Percentiles rank a stretch among this genome's conserved stretches.
Conservation (phyloP, 495 filamentous ascomycete species). For the Aspergillus funiculosus region DNA sequence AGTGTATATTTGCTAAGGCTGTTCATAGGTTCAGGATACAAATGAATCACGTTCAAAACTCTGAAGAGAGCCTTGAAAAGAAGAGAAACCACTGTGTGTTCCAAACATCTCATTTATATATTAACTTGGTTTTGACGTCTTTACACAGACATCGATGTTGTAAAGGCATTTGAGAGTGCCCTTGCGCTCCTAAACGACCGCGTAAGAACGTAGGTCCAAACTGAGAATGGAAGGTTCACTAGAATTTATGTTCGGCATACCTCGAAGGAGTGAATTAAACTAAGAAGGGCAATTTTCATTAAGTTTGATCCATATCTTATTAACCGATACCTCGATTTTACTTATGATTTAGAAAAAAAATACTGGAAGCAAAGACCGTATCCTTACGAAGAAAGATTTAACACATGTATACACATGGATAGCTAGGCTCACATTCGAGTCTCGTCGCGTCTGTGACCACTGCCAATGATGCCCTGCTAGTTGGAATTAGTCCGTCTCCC, state of each 20-base stretch:
- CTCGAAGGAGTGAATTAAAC: neutral
- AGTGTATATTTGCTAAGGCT: neutral
- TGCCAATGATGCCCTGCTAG: constrained; percentile 79
- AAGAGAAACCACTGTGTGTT: constrained; percentile 70
- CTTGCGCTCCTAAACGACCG: constrained; percentile 56
- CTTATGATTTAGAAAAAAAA: neutral
- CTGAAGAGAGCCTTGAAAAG: constrained; percentile 59
- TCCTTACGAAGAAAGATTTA: neutral
- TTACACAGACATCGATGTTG: constrained; percentile 62
- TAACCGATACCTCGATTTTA: neutral
- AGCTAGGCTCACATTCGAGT: neutral
- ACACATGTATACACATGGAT: neutral
- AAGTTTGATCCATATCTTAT: neutral
- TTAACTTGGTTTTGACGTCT: neutral
- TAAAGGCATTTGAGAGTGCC: constrained; percentile 75
- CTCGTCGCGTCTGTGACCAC: constrained; percentile 23
- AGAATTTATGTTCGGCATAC: neutral
- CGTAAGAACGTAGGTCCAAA: constrained; percentile 16
- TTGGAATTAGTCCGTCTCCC: constrained; percentile 74
- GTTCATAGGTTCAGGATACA: constrained; percentile 63
- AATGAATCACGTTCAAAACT: constrained; percentile 63
- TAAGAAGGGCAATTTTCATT: neutral
- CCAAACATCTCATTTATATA: neutral
- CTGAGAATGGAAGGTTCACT: neutral
- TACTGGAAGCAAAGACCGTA: neutral